Evolutionary conservation across 108 stramenopile species (phyloP).

Genomic region (Conticribra weissflogii): DNA sequence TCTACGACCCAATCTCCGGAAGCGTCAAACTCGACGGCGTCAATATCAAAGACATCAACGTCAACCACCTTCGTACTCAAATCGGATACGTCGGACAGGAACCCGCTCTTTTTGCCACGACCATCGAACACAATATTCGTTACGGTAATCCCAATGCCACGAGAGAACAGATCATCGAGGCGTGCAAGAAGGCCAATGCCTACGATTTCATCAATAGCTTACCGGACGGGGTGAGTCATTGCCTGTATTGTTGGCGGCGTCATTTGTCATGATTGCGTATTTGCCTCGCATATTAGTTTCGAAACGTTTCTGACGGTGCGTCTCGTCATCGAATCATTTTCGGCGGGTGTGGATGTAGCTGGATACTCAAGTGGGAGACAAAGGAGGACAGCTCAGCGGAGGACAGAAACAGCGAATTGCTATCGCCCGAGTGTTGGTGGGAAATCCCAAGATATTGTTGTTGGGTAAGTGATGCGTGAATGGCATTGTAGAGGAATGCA

Average conservation of each 20-base stretch:
- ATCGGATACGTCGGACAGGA: constrained; percentile 96
- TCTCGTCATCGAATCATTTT: no score
- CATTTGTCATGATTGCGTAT: no score
- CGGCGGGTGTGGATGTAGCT: no score
- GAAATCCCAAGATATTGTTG: constrained; percentile 77
- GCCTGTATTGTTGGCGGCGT: no score
- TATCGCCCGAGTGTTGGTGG: constrained; percentile 86
- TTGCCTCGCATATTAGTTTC: no score
- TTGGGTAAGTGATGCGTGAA: constrained; percentile 96
- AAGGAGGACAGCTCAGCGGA: constrained; percentile 82
- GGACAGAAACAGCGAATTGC: constrained; percentile 97
- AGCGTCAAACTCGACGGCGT: constrained; percentile 82
- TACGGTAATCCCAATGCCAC: constrained; percentile 78
- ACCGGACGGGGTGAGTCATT: constrained; percentile 72
- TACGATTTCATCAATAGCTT: constrained; percentile 82
- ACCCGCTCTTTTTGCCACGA: constrained; percentile 89
- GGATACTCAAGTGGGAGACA: constrained; percentile 89
- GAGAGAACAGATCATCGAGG: constrained; percentile 75
- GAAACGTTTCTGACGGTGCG: no score
- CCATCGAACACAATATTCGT: constrained; percentile 89
- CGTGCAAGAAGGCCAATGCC: constrained; percentile 90
- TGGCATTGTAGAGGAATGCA: no score
- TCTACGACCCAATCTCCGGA: constrained; percentile 89
- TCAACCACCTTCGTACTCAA: constrained; percentile 68
- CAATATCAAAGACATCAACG: constrained; percentile 85